Base-by-base conservation (phyloP, 306 rosid species). In the Vachellia collinsii region DNA sequence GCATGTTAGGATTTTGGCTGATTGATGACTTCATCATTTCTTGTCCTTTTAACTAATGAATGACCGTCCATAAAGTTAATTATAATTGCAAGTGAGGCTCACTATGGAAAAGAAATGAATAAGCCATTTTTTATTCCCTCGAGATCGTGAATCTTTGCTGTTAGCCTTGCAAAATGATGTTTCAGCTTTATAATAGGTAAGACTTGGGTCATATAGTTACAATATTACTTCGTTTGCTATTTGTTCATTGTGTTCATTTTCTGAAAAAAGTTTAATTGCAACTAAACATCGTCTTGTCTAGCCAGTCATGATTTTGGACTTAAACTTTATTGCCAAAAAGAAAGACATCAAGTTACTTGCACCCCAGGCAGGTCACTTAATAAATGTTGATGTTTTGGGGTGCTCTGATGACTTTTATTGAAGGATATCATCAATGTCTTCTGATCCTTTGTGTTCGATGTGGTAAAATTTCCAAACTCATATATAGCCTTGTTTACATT, bases 1-100 rank as follows among this genome's bases (percentile, higher is more conserved):
- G 20, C 44, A 70, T 59, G 56, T 66, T 69, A 20, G 36, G 62
- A 69, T 69, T 29, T 12, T 62, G 42, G 77, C 72, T 58, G 20
- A 42, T 38, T 36, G 20, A 23, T 47, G 46, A 48, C 56, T 72
- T 77, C 48, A 34, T 69, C 71, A 64, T 75, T 54, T 54, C 70
- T 74, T 67, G 76, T 44, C 44, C 62, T 34, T 34, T 75, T 69
- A 22, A 76, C 38, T 76, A 58, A 46, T 81, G 62, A 69, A 38
- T 59, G 64, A 42, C 58, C 54, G 7, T 69, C 53, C 43, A 22
- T 58, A 37, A 69, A 58, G 43, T 23, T 7, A 8, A 48, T 13
- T 19, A 29, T 22, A 51, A 73, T 48, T 65, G 16, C 69, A 42
- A 29, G 68, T 19, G 46, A 65, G 59, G 69, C 48, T 74, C 22